A percentile compares a stretch with the other conserved stretches of the same genome.
Evolutionary conservation across 768 basidiomycete species (phyloP).

Genomic region (Boletus speciosus): DNA sequence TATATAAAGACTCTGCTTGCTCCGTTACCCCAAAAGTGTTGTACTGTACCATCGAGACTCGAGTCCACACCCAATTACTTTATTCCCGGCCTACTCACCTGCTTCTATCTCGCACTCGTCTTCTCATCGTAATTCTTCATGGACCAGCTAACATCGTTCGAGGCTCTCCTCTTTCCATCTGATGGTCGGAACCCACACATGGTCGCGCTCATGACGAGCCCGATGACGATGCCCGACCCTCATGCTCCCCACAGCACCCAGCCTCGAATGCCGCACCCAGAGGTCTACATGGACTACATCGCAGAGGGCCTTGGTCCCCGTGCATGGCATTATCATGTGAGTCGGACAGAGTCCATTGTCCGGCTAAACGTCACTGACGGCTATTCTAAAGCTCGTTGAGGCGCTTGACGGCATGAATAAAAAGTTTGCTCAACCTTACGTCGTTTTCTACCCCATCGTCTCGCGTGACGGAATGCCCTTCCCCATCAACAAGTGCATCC

Average conservation of each 20-base stretch:
- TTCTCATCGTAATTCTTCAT: slow-evolving; percentile 35
- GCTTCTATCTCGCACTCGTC: slow-evolving; percentile 15
- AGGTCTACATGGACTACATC: slow-evolving; percentile 83
- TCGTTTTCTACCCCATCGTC: slow-evolving; percentile 72
- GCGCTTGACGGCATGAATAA: slow-evolving; percentile 77
- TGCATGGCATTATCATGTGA: slow-evolving; percentile 72
- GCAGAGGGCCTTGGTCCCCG: slow-evolving; percentile 66
- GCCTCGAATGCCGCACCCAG: slow-evolving; percentile 74
- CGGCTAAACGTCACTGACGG: slow-evolving; percentile 18
- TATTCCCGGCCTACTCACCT: slow-evolving; percentile 19
- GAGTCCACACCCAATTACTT: slow-evolving; percentile 14
- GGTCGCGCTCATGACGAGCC: slow-evolving; percentile 74
- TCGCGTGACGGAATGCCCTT: slow-evolving; percentile 82
- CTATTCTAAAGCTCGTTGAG: slow-evolving; percentile 55
- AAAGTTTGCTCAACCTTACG: slow-evolving; percentile 75
- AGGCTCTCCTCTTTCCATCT: slow-evolving; percentile 74
- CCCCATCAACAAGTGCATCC: slow-evolving; percentile 72
- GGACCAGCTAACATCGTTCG: slow-evolving; percentile 62
- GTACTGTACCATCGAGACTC: slow-evolving; percentile 22
- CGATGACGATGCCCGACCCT: slow-evolving; percentile 39
- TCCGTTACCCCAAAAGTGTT: slow-evolving; percentile 16
- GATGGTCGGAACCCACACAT: slow-evolving; percentile 74
- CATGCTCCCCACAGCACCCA: slow-evolving; percentile 44
- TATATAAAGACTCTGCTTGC: slow-evolving; percentile 25
- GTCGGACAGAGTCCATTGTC: slow-evolving; percentile 20